Evolutionary conservation across 495 filamentous ascomycete genomes (phyloP).

Genomic region (Chaetomium tenue): DNA sequence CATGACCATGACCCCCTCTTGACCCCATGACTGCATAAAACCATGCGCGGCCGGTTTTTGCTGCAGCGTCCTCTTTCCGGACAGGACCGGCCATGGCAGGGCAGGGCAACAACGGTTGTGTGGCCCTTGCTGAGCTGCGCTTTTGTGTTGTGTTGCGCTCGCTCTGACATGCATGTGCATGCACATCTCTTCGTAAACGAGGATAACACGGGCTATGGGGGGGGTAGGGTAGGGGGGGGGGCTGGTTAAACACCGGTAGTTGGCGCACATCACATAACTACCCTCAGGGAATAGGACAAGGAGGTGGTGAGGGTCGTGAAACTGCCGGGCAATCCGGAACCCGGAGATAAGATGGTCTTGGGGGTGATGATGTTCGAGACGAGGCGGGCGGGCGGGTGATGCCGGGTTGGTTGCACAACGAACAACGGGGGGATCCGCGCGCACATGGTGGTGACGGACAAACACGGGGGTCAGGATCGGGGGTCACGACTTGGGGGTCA

Average conservation of each 20-base stretch:
- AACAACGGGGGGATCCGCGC: too few relatives aligned
- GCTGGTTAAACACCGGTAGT: too few relatives aligned
- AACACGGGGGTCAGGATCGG: neutral
- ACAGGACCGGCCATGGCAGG: too few relatives aligned
- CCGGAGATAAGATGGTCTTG: too few relatives aligned
- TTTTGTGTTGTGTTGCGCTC: too few relatives aligned
- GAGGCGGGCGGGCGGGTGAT: too few relatives aligned
- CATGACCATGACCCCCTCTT: too few relatives aligned
- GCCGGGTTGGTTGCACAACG: too few relatives aligned
- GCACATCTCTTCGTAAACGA: conserved; percentile 14
- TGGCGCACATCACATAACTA: neutral
- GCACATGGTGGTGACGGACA: neutral
- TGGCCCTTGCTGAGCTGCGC: neutral
- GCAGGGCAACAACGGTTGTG: neutral
- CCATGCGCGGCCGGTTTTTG: neutral
- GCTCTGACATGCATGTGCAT: neutral
- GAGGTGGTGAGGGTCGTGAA: neutral
- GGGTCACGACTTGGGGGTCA: too few relatives aligned
- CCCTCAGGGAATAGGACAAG: neutral
- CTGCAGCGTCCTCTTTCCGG: neutral
- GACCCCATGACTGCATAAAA: neutral
- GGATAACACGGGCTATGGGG: neutral
- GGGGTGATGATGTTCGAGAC: too few relatives aligned
- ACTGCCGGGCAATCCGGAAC: too few relatives aligned
- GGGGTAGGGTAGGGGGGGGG: too few relatives aligned